Evolutionary conservation across 2,329 filamentous ascomycete species (phyloP).

Genomic region (Talaromyces sp.): DNA sequence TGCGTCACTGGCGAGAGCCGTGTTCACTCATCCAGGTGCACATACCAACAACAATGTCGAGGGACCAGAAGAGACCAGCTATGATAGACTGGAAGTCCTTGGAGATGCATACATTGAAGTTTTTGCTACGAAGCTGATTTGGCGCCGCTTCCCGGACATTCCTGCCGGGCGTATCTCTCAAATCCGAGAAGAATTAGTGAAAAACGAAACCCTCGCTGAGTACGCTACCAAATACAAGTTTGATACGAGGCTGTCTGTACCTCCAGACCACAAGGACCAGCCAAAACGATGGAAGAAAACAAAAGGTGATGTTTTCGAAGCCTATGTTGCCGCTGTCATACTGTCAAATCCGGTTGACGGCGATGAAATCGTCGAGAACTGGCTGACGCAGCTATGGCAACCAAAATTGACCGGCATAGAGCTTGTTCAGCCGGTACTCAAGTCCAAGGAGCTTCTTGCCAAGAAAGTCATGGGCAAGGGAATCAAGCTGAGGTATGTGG

Average conservation of each 20-base stretch:
- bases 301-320: slow-evolving; percentile 82
- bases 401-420: slow-evolving; percentile 48
- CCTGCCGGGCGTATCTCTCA: slow-evolving; percentile 66
- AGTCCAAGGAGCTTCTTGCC: slow-evolving; percentile 51
- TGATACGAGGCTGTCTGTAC: slow-evolving; percentile 52
- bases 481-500: slow-evolving; percentile 57
- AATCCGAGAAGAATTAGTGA: slow-evolving; percentile 71
- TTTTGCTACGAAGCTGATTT: slow-evolving; percentile 70
- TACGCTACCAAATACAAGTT: slow-evolving; percentile 70
- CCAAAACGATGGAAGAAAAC: slow-evolving; percentile 63
- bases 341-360: slow-evolving; percentile 62
- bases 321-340: slow-evolving; percentile 77
- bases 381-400: slow-evolving; percentile 73
- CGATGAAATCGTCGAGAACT: slow-evolving; percentile 56
- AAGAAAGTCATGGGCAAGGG: slow-evolving; percentile 52
- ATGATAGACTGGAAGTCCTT: slow-evolving; percentile 82
- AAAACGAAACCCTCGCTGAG: slow-evolving; percentile 69
- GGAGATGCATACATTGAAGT: slow-evolving; percentile 83
- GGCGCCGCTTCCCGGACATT: slow-evolving; percentile 62
- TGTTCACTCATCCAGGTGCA: slow-evolving; percentile 62
- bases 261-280: slow-evolving; percentile 39
- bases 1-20: slow-evolving; percentile 53
- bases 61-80: slow-evolving; percentile 46
- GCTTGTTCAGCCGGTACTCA: slow-evolving; percentile 24
- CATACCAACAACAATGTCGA: slow-evolving; percentile 17